Conservation (phyloP, 139 green algal species). For the Auxenochlorella protothecoides region DNA sequence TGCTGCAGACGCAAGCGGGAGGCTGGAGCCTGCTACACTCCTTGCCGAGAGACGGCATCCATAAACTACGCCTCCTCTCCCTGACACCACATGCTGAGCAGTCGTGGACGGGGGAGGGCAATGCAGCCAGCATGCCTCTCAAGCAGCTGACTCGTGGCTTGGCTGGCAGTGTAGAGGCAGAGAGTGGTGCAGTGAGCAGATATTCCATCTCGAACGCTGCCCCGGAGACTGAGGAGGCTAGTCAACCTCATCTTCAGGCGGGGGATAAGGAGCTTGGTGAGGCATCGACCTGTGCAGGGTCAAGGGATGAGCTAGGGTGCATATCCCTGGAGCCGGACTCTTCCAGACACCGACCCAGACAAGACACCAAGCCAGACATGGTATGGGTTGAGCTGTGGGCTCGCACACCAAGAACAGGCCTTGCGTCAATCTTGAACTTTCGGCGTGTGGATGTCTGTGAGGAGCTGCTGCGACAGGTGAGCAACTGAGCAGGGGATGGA, state of each 20-base stretch:
- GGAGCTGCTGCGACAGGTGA: not conserved
- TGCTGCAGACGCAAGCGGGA: not conserved
- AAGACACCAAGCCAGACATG: not conserved
- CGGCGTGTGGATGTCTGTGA: not conserved
- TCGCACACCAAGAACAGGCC: not conserved
- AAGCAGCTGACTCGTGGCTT: not conserved
- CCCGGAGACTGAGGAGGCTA: not conserved
- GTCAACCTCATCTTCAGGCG: not conserved
- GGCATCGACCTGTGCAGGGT: not conserved
- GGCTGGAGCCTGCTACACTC: not conserved
- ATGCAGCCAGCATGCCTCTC: not conserved
- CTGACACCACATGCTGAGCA: not conserved
- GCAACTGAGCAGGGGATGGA: not conserved
- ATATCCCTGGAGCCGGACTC: too few species aligned
- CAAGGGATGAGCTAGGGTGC: not conserved
- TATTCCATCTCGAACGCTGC: not conserved
- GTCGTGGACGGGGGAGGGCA: not conserved
- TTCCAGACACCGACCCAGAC: not conserved
- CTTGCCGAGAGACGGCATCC: not conserved
- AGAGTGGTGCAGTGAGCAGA: not conserved
- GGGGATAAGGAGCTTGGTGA: not conserved
- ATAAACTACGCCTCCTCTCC: not conserved
- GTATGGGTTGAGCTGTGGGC: not conserved
- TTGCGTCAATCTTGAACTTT: not conserved
- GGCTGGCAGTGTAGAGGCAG: not conserved